Base-by-base conservation (phyloP, 192 early-diverging fungal genomes). In the Umbelopsis sp. region DNA sequence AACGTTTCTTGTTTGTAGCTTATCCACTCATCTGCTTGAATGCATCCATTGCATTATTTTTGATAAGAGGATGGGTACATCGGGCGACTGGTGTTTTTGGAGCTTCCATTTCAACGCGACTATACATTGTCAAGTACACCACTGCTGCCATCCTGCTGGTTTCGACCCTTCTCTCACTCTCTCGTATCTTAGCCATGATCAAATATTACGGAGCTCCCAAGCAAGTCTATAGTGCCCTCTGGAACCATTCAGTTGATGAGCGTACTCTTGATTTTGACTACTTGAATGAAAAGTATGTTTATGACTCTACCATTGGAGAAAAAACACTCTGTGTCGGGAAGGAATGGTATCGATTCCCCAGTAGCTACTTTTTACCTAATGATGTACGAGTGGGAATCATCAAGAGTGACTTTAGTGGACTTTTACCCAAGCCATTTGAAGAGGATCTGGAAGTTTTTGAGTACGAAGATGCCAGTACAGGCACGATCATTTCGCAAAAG, bases 261-360 rank as follows among this genome's bases (percentile, higher is more conserved):
- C 75, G 31, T 14, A 38, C 75, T 34, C 25, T 69, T 62, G 66
- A 74, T 21, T 17, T 43, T 31, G 72, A 72, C 70, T 69, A 74
- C 21, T 43, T 78, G 10, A 51, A 78, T 8, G 77, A 78, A 51
- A 32, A 74, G 6, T 78, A 70, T 31, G 65, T 44, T 2, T 32
- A 62, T n/a, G 43, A 75, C 34, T 4, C 69, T 9, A 59, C 43
- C 1, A 24, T 65, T 8, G 80, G 52, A 32, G 71, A 71, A 47
- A 68, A 76, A 54, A 69, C 68, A 25, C 82, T 98, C 25, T 99
- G 97, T 77, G 83, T 98, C 66, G 96, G 93, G 41, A 93, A 90
- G 69, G 97, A 96, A 69, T 99, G 97, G 97, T 91, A 99, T 77
- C 73, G 95, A 32, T 99, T 96, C 77, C 96, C 96, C 6, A 90